Conservation (phyloP, 2,329 filamentous ascomycete genomes). For the Cytospora leucostoma region DNA sequence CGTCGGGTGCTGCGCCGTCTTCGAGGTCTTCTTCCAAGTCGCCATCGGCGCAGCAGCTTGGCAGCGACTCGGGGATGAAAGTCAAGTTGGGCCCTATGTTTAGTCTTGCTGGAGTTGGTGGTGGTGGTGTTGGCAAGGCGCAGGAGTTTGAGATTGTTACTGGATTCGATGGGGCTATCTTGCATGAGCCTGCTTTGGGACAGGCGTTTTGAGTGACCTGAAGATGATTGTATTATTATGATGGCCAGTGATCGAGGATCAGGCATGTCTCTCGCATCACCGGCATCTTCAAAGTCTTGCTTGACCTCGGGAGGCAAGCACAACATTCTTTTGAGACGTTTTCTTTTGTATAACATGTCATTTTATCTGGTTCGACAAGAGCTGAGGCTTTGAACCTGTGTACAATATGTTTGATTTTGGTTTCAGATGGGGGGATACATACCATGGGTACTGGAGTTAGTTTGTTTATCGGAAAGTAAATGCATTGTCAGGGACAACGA, state of each 20-base stretch:
- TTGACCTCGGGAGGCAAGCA: not conserved
- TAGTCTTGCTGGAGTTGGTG: slow-evolving; percentile 21
- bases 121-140: slow-evolving; percentile 15
- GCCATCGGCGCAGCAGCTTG: slow-evolving; percentile 1
- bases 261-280: not conserved
- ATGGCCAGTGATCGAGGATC: not conserved
- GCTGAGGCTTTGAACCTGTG: not conserved
- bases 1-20: not conserved
- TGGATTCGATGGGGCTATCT: slow-evolving; percentile 1
- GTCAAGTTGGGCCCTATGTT: slow-evolving; percentile 16
- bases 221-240: not conserved
- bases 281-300: not conserved
- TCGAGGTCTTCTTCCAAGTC: slow-evolving; percentile 4
- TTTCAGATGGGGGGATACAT: not conserved
- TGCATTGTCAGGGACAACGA: not conserved
- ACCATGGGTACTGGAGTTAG: not conserved
- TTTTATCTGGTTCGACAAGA: not conserved
- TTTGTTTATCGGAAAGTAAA: not conserved
- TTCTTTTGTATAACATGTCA: slow-evolving; percentile 13
- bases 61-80: slow-evolving; percentile 14
- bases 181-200: slow-evolving; percentile 14
- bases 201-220: slow-evolving; percentile 12
- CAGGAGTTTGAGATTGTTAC: slow-evolving; percentile 28
- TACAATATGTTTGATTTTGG: not conserved
- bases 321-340: slow-evolving; percentile 3